phyloP scores from a whole-genome alignment of 352 stramenopile species.

The Elongisporangium undulatum region DNA sequence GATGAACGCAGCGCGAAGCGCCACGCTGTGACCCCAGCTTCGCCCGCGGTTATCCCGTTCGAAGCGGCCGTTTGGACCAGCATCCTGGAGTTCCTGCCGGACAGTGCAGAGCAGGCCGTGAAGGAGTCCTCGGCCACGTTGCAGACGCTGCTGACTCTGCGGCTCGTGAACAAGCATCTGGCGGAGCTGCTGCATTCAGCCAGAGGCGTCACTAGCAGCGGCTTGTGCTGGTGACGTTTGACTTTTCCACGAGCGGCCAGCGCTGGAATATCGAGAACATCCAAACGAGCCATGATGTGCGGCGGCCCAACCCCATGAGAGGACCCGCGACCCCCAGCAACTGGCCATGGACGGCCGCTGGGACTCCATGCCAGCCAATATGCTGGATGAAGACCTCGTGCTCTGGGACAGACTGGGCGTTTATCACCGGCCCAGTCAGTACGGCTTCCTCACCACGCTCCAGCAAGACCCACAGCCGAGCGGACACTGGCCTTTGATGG shows the following conservation, averaged over 20 bases:
- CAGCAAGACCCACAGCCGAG: not conserved
- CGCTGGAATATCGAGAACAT: not conserved
- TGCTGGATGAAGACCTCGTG: not conserved
- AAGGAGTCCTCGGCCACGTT: not conserved
- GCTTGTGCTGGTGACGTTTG: not conserved
- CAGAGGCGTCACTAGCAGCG: not conserved
- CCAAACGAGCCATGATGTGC: not conserved
- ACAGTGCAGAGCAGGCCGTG: not conserved
- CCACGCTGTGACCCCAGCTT: too few relatives aligned
- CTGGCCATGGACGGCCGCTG: not conserved
- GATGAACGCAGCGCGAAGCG: too few relatives aligned
- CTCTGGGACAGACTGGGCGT: not conserved
- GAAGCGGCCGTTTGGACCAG: not conserved
- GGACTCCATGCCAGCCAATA: not conserved
- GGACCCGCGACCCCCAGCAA: not conserved
- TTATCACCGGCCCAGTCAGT: not conserved
- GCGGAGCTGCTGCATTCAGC: not conserved
- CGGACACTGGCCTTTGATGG: not conserved
- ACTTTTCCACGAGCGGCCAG: not conserved
- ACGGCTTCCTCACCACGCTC: not conserved
- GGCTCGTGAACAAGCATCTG: not conserved
- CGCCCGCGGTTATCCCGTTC: not conserved
- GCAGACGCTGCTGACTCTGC: not conserved
- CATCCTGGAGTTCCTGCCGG: not conserved
- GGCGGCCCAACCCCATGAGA: not conserved